Evolutionary conservation across 768 basidiomycete species (phyloP), one percentile per base, ranked within the genome.

Genomic region (Cubamyces sp.): DNA sequence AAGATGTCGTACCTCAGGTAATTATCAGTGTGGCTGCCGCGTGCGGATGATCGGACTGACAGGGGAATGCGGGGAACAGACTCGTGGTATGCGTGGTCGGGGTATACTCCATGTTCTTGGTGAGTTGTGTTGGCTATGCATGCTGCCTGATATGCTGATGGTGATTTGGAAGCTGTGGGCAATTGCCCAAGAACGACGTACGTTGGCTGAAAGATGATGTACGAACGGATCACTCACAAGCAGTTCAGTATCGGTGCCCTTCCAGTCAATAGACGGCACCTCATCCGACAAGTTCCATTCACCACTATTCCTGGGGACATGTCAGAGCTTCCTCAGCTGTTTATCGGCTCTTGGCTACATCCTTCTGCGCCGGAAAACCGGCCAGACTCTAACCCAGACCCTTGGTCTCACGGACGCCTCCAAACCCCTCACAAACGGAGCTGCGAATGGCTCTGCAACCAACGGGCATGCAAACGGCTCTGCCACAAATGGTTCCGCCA

Each of bases 91-190:
- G 96, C 73, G 83, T 94, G 14, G 76, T 82, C 9, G 96, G 96
- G 56, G 95, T 98, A 47, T 98, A 98, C 72, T 84, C 90, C 23
- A 94, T 94, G 83, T 98, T 97, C 74, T 79, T 98, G 67, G 91
- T 91, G 69, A 75, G 88, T 73, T 12, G 1, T 19, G 14, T 16
- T 19, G 0, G 47, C 15, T 5, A 21, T 51, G 37, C 14, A 30
- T 4, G 47, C 49, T 34, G 21, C 26, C 60, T 68, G 37, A 62
- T 40, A 64, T 4, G 19, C 48, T 9, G n/a, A 8, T 66, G 34
- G 4, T 9, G 1, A 5, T 34, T 5, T 34, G n/a, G n/a, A n/a
- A 94, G 92, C 74, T 94, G 52, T 93, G 94, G 94, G 94, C 92
- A 12, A 85, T 96, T 46, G 92, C 94, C 9, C 97, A 99, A 79